Evolutionary conservation across 2,329 filamentous ascomycete species (phyloP), one percentile per base, ranked within the genome.

Genomic region (Sclerotinia subarctica): DNA sequence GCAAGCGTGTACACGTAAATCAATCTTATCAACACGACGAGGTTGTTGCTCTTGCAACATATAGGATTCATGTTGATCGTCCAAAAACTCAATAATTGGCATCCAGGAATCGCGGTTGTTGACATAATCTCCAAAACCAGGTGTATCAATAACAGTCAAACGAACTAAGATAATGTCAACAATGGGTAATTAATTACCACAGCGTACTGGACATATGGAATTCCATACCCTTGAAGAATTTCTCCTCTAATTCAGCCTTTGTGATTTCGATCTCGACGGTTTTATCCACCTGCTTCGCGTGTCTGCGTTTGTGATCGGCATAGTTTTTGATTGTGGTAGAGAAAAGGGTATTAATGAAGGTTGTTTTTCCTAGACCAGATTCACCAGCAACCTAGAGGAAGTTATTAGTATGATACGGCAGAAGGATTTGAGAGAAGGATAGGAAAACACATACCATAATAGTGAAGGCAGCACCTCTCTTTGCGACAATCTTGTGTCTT

Each of bases 321-420:
- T 99, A 99, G 88, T 98, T 99, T 88, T 99, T 99, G 88, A 99
- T 99, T 77, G 95, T 99, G 74, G 96, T 99, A 72, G 95, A 99
- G 87, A 99, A 99, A 70, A 99, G 90, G 70, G 95, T 99, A 89
- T 99, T 99, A 89, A 99, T 98, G 84, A 99, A 99, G 77, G 95
- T 99, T 35, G 96, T 99, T 88, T 99, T 99, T 85, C 95, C 95
- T 76, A 98, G 84, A 79, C 94, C 94, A 75, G 95, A 98, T 85
- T 99, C 94, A 84, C 94, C 94, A 84, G 95, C 95, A 82, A 98
- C 93, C 93, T 96, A 77, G 59, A 69, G 68, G 44, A 62, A 17
- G 10, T 42, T 24, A 49, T 72, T 35, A 72, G 66, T 38, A 68
- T 51, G 11, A 26, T 49, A n/a, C 26, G 19, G 2, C 13, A 42